Conservation (phyloP, 2,329 filamentous ascomycete genomes). For the Xylaria sp. region DNA sequence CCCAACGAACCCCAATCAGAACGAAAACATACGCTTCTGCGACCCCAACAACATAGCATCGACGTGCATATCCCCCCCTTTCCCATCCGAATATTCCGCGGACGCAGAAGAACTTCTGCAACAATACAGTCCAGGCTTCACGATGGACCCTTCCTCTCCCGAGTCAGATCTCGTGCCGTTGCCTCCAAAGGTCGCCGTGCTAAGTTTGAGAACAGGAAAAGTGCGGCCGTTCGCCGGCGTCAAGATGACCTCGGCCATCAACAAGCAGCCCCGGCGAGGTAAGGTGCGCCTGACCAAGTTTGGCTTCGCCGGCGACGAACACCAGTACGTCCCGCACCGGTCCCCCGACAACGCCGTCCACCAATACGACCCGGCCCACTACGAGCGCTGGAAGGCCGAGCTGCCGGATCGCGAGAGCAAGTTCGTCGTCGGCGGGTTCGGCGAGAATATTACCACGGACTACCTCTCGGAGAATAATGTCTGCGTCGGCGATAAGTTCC, state of each 20-base stretch:
- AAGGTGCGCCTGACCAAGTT: constrained; percentile 58
- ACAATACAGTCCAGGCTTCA: constrained; percentile 1
- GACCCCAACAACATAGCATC: neutral
- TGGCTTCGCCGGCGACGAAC: constrained; percentile 69
- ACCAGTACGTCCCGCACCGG: constrained; percentile 68
- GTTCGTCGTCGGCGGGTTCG: constrained; percentile 69
- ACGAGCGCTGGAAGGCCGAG: constrained; percentile 63
- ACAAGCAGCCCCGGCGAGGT: constrained; percentile 59
- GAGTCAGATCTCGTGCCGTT: constrained; percentile 44
- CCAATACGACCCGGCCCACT: constrained; percentile 68
- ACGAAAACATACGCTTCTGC: neutral
- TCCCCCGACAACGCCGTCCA: constrained; percentile 72
- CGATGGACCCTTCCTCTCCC: constrained; percentile 39
- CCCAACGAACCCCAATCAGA: neutral
- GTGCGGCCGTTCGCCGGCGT: constrained; percentile 64
- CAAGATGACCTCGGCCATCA: constrained; percentile 65
- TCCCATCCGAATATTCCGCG: neutral
- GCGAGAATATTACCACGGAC: constrained; percentile 69
- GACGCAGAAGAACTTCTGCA: neutral
- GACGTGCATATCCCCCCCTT: neutral
- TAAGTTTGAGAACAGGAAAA: constrained; percentile 66
- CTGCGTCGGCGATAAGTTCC: constrained; percentile 72
- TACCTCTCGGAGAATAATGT: constrained; percentile 70
- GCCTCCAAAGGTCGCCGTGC: constrained; percentile 58
- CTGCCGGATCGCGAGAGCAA: constrained; percentile 60